These are phyloP conservation scores for Aureobasidium mangrovei DNA, from an alignment of 2,329 filamentous ascomycete genomes.

Conservation along the genomic window DNA sequence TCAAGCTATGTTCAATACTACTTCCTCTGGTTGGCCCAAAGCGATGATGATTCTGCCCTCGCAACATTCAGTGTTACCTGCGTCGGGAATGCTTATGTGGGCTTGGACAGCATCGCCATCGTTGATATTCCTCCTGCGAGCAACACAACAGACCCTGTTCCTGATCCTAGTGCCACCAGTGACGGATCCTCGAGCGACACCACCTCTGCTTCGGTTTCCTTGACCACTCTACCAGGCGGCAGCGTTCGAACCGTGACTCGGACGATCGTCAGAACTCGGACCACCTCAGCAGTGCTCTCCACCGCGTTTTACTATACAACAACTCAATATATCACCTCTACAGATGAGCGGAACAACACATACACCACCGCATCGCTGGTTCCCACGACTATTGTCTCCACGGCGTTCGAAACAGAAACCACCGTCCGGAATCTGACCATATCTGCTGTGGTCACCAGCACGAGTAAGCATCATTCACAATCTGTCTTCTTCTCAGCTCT, in stretches of 20 bases:
- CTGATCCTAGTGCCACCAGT: background rate
- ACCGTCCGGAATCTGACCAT: background rate
- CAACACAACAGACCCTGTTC: background rate
- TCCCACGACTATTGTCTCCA: background rate
- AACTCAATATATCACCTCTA: constrained; percentile 6
- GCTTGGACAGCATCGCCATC: constrained; percentile 3
- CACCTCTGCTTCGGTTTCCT: background rate
- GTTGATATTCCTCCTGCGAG: background rate
- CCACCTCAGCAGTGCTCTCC: background rate
- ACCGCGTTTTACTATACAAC: constrained; percentile 5
- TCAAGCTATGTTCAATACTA: background rate
- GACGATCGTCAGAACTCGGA: background rate
- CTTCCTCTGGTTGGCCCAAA: background rate
- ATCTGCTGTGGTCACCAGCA: constrained; percentile 4
- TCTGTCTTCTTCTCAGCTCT: too few relatives aligned
- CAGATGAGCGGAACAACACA: background rate
- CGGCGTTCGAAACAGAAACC: background rate
- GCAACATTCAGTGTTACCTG: constrained; percentile 9
- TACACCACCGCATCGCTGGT: background rate
- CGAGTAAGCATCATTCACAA: background rate
- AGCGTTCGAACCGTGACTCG: background rate
- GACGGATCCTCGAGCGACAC: background rate
- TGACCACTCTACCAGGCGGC: background rate
- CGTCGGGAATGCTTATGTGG: constrained; percentile 4
- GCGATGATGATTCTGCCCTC: background rate